Percentiles rank a stretch among this genome's conserved stretches.
Evolutionary conservation across 148 eudicot genomes (phyloP).

Genomic region (Salicornia ramosissima): DNA sequence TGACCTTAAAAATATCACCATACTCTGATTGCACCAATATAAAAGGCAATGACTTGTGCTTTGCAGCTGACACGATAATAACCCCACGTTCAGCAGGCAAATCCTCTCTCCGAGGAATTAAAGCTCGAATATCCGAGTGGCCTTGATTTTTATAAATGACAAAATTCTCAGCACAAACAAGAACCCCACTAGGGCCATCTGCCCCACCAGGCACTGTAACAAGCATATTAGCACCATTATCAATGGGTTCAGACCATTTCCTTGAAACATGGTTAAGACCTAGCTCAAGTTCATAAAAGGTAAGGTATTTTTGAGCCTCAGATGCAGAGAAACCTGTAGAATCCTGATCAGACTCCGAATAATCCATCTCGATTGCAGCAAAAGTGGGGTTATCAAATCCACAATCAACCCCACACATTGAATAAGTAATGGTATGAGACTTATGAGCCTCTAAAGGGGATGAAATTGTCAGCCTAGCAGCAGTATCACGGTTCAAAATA

Average conservation of each 20-base stretch:
- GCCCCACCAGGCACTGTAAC: constrained; percentile 97
- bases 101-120: constrained; percentile 86
- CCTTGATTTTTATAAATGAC: constrained; percentile 96
- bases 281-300: constrained; percentile 92
- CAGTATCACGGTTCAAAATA: constrained; percentile 84
- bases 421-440: constrained; percentile 69
- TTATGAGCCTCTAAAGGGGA: constrained; percentile 97
- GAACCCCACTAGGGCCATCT: constrained; percentile 96
- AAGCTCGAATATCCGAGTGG: constrained; percentile 80
- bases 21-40: constrained; percentile 86
- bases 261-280: constrained; percentile 98
- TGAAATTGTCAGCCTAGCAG: constrained; percentile 84
- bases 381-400: constrained; percentile 96
- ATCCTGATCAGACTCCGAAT: constrained; percentile 90
- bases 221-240: constrained; percentile 95
- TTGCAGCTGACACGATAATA: constrained; percentile 79
- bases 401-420: constrained; percentile 87
- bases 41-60: constrained; percentile 89
- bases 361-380: constrained; percentile 96
- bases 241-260: constrained; percentile 94
- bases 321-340: constrained; percentile 69
- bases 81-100: constrained; percentile 92
- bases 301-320: constrained; percentile 87
- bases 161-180: constrained; percentile 97
- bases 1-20: constrained; percentile 92